These are phyloP conservation scores for Spiromastix sp. DNA, from an alignment of 2,329 filamentous ascomycete species.

Conservation along the genomic window DNA sequence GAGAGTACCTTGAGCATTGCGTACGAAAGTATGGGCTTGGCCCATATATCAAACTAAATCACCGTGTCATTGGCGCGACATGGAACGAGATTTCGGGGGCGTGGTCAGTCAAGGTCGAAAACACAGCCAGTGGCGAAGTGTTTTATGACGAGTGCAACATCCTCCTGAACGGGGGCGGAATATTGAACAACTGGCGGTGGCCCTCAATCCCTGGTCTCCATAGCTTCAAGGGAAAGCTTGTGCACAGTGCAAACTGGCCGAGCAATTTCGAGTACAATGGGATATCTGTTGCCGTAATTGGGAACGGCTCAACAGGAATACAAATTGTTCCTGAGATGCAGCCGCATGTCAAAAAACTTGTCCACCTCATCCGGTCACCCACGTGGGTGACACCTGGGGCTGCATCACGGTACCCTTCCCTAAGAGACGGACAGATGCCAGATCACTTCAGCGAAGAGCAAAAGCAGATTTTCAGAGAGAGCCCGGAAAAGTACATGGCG, in stretches of 20 bases:
- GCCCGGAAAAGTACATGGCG: constrained; percentile 17
- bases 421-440: no score
- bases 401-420: no score
- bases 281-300: constrained; percentile 21
- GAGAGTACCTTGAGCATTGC: constrained; percentile 29
- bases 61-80: constrained; percentile 24
- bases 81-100: constrained; percentile 28
- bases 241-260: constrained; percentile 37
- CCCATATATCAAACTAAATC: constrained; percentile 27
- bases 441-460: constrained; percentile 21
- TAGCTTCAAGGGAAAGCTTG: constrained; percentile 34
- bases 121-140: constrained; percentile 6
- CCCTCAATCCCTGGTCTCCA: constrained; percentile 38
- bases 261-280: constrained; percentile 23
- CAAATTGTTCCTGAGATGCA: constrained; percentile 15
- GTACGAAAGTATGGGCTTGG: constrained; percentile 32
- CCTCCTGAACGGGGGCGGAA: constrained; percentile 28
- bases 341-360: constrained; percentile 27
- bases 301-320: constrained; percentile 16
- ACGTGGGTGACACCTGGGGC: constrained; percentile 21
- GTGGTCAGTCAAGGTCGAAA: constrained; percentile 24
- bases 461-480: constrained; percentile 17
- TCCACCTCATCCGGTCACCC: constrained; percentile 23
- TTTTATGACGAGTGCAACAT: constrained; percentile 20
- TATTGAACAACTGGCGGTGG: constrained; percentile 35